Evolutionary conservation across 495 filamentous ascomycete species (phyloP).

Genomic region (Penicillium arizonense): DNA sequence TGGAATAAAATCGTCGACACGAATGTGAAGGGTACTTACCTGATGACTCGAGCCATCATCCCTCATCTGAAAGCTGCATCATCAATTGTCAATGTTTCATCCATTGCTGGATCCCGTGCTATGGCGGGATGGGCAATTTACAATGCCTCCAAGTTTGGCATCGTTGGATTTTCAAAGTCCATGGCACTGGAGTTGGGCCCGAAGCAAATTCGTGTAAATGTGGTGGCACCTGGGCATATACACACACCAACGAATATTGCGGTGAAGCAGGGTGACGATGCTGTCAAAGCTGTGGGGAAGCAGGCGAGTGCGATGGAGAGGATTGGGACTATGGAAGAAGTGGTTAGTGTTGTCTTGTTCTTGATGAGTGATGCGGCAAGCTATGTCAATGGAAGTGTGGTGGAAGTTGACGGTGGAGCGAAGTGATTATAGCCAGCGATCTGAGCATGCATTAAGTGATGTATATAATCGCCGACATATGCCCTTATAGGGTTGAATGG

Average conservation of each 20-base stretch:
- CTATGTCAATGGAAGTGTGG: slow-evolving; percentile 39
- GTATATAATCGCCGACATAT: background rate
- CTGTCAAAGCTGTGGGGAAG: slow-evolving; percentile 9
- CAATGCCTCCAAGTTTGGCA: slow-evolving; percentile 48
- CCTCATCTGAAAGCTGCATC: slow-evolving; percentile 8
- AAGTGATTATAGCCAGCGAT: background rate
- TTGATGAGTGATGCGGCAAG: slow-evolving; percentile 38
- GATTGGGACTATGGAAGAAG: slow-evolving; percentile 46
- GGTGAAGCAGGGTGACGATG: slow-evolving; percentile 29
- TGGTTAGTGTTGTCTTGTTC: slow-evolving; percentile 48
- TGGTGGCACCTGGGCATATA: slow-evolving; percentile 47
- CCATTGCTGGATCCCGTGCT: slow-evolving; percentile 39
- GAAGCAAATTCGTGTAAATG: slow-evolving; percentile 47
- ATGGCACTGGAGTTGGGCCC: slow-evolving; percentile 51
- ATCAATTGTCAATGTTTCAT: slow-evolving; percentile 45
- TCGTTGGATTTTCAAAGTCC: slow-evolving; percentile 50
- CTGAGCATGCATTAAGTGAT: background rate
- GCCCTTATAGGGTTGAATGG: no score
- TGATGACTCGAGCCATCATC: slow-evolving; percentile 8
- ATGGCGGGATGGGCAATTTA: slow-evolving; percentile 38
- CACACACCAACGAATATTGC: slow-evolving; percentile 37
- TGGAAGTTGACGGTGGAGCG: background rate
- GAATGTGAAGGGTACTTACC: slow-evolving; percentile 14
- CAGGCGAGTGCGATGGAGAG: slow-evolving; percentile 37
- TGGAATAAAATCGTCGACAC: slow-evolving; percentile 12